Evolutionary conservation across 169 alveolate genomes (phyloP), one percentile per base, ranked within the genome.

Genomic region (Eimeria maxima): DNA sequence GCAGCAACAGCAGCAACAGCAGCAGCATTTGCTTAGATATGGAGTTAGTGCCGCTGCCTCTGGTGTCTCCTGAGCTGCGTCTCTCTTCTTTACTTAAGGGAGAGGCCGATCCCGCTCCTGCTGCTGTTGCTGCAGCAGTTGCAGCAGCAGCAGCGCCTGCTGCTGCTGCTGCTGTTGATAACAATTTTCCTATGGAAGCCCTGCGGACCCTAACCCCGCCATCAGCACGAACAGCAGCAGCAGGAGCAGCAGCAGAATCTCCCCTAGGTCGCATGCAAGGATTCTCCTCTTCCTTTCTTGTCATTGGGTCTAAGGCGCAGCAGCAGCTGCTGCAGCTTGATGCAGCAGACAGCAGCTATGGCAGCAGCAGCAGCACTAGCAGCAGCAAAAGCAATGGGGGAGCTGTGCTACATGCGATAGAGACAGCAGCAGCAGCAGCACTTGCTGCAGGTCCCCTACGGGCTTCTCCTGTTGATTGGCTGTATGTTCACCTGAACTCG

Each of bases 1-100:
- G 42, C 4, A 50, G 86, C 55, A 24, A 50, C 24, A 74, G 53
- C 53, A 74, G 86, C 86, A 74, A 50, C 86, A 74, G 86, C 86
- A 38, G 86, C 44, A 74, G 86, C 50, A 33, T 27, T 11, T 11
- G 57, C 11, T 11, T 50, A 5, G 11, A 11, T 11, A 7, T 50
- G 57, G 57, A 11, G 5, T 73, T 84, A 76, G 78, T 50, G 76
- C 92, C 92, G 76, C 92, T 84, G 78, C 92, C 92, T 6, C 27
- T 55, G 33, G 63, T 53, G 73, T 53, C 92, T 14, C 78, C 92
- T 11, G 92, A 84, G 76, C 92, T 45, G 73, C 92, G 92, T 16
- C 92, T 84, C 57, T 24, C 78, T 55, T 44, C 92, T 29, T 20
- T 84, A 55, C 92, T 84, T 11, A n/a, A 38, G 44, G 44, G 92